A percentile compares a stretch with the other conserved stretches of the same genome.
phyloP scores from a whole-genome alignment of 441 rosid genomes.

The Gossypium trilobum region DNA sequence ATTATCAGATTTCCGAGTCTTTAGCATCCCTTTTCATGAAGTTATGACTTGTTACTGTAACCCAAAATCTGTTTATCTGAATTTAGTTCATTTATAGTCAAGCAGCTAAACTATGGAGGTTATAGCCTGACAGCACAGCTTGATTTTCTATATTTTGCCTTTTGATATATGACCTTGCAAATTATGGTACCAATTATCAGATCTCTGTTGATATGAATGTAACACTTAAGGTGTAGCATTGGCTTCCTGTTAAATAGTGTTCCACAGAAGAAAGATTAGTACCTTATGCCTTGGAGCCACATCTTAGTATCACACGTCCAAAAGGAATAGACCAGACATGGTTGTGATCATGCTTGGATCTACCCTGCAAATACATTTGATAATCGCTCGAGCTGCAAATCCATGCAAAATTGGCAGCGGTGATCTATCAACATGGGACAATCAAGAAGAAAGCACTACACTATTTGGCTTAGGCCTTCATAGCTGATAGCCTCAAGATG shows the following conservation, averaged over 20 bases:
- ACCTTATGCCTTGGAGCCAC: conserved; percentile 84
- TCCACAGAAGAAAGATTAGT: not conserved
- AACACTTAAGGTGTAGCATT: not conserved
- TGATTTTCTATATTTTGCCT: not conserved
- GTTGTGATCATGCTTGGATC: conserved; percentile 48
- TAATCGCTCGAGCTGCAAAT: conserved; percentile 65
- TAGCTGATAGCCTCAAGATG: not conserved
- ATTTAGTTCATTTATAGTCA: not conserved
- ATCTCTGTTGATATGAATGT: not conserved
- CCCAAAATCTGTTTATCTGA: not conserved
- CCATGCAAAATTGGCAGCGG: conserved; percentile 83
- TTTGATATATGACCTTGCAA: conserved; percentile 58
- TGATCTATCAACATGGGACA: conserved; percentile 37
- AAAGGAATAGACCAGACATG: conserved; percentile 63
- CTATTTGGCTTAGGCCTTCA: not conserved
- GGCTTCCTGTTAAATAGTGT: not conserved
- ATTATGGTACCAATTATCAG: conserved; percentile 15
- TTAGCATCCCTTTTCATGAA: not conserved
- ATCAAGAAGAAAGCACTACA: not conserved
- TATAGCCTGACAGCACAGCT: not conserved
- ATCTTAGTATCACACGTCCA: conserved; percentile 67
- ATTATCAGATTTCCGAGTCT: not conserved
- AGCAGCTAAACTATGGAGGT: not conserved
- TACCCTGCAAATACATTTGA: conserved; percentile 67
- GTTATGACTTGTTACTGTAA: not conserved